These are phyloP conservation scores for Cavenderia fasciculata DNA, from an alignment of 78 protist genomes.

Conservation along the genomic window DNA sequence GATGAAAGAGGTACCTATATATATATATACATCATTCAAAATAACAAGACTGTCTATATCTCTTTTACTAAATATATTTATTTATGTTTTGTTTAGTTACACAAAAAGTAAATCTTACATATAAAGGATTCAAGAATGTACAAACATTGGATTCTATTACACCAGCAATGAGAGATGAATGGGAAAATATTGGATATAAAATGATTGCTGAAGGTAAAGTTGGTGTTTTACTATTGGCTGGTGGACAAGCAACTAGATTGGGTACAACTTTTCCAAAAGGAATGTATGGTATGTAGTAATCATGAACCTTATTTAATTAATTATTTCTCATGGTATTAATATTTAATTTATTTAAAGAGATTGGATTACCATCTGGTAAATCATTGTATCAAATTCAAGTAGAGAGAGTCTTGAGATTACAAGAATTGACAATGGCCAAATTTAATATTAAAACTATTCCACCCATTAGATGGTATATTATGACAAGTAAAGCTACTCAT, in stretches of 20 bases:
- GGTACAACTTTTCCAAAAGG: slow-evolving; percentile 97
- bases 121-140: slow-evolving; percentile 56
- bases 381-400: slow-evolving; percentile 96
- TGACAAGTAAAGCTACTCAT: slow-evolving; percentile 94
- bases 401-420: slow-evolving; percentile 87
- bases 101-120: slow-evolving; percentile 44
- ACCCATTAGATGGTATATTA: slow-evolving; percentile 86
- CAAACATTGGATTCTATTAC: slow-evolving; percentile 25
- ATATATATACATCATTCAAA: neutral
- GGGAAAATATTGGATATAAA: slow-evolving; percentile 76
- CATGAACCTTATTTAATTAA: slow-evolving; percentile 79
- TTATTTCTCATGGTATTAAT: slow-evolving; percentile 62
- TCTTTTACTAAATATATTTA: neutral
- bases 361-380: slow-evolving; percentile 93
- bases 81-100: neutral
- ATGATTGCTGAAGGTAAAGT: slow-evolving; percentile 74
- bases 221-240: slow-evolving; percentile 91
- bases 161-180: slow-evolving; percentile 5
- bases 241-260: slow-evolving; percentile 96
- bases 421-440: slow-evolving; percentile 26
- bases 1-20: slow-evolving; percentile 13
- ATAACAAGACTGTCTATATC: neutral
- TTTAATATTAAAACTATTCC: neutral
- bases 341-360: slow-evolving; percentile 15
- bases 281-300: slow-evolving; percentile 81